phyloP scores from a whole-genome alignment of 2,329 filamentous ascomycete species.

The Dactylonectria macrodidyma region DNA sequence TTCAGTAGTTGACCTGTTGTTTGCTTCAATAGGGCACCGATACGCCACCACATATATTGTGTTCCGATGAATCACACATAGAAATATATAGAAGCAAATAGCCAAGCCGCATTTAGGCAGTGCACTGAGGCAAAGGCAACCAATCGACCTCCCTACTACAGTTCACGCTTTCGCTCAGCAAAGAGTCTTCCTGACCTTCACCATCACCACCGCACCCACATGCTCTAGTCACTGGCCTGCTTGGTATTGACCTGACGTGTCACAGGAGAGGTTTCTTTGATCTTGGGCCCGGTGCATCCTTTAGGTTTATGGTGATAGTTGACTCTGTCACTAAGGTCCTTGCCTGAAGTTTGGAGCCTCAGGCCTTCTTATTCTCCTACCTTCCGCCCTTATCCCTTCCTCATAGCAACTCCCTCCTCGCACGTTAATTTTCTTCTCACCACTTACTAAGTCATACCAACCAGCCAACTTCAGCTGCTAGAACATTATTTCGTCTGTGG shows the following conservation, averaged over 20 bases:
- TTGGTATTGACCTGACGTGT: not conserved
- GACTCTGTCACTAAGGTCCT: not conserved
- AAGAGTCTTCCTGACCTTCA: not conserved
- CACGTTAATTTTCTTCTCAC: not conserved
- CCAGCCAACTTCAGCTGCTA: not conserved
- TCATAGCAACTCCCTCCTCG: not conserved
- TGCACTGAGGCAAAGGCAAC: constrained; percentile 32
- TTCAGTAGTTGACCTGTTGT: not conserved
- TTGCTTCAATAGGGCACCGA: not conserved
- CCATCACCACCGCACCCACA: not conserved
- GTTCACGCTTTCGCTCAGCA: not conserved
- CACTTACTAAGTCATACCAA: not conserved
- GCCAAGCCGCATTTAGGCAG: not conserved
- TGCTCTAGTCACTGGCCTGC: not conserved
- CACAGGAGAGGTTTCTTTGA: not conserved
- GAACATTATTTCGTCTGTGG: not conserved
- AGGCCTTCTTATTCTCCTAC: not conserved
- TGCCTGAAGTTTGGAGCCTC: not conserved
- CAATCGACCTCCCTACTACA: not conserved
- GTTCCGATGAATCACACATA: not conserved
- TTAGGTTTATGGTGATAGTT: not conserved
- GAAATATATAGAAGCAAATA: too few relatives aligned
- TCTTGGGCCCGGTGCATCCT: not conserved
- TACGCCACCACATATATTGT: not conserved
- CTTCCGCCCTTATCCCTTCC: not conserved